Evolutionary conservation across 2,329 filamentous ascomycete genomes (phyloP), one percentile per base, ranked within the genome.

Genomic region (Sporothrix pseudoabietina): DNA sequence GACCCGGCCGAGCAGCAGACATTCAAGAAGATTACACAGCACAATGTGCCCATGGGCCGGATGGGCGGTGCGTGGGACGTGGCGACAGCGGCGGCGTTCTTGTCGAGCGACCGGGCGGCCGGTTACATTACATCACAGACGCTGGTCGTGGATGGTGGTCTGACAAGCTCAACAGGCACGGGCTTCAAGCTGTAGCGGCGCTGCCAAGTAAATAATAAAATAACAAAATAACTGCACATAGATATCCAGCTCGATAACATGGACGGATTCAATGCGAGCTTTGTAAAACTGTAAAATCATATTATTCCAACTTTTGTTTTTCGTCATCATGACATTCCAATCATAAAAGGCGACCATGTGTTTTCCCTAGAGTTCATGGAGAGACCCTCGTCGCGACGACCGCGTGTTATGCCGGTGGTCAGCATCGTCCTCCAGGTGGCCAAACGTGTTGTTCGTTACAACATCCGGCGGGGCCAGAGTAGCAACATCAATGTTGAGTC

Each of bases 41-140:
- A 79, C 52, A 85, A 87, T 76, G 84, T 87, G 2, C 87, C 86
- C 0, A 83, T 84, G 79, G 85, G 85, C 0, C 80, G 80, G 5
- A 86, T 87, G 81, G 85, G 86, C 0, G 83, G 84, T 74, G 83
- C 85, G 0, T 84, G 83, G 77, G 86, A 88, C 78, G 83, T 88
- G 26, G 84, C 85, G 0, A 82, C 85, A 76, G 83, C 85, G 3
- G 85, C 82, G 32, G 79, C 85, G 3, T 88, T 87, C 76, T 80
- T 88, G 74, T 86, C 84, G 7, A 87, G 85, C 63, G 81, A 84
- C 52, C 81, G 84, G 55, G 85, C 86, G 59, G 84, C 86, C 0
- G 81, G 79, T 49, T 88, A 88, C 77, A 84, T 89, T 19, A 88
- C 85, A n/a, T 86, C 86, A 1, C 80, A 82, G 74, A 80, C 82